Evolutionary conservation across 257 asterid genomes (phyloP), one percentile per base, ranked within the genome.

Genomic region (Plantago ovata): DNA sequence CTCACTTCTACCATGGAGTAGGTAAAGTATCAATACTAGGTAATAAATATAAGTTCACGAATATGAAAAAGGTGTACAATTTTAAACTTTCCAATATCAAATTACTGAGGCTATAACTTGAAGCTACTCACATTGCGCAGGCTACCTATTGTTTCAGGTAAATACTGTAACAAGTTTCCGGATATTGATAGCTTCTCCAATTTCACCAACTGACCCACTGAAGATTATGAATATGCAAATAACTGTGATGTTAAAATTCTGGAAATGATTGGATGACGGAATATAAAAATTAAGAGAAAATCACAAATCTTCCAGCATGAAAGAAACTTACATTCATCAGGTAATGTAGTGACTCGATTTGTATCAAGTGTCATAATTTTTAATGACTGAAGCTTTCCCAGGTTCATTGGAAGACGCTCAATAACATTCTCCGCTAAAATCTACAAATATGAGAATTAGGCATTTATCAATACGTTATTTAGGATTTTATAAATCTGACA

Each of bases 171-270:
- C 72, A 72, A 54, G 64, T 92, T 92, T 40, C 77, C 79, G 20
- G 95, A 84, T 76, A 88, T 53, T 40, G 98, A 85, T 55, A 92
- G 75, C 78, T 69, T 79, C 85, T 92, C 98, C 72, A 92, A 79
- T 75, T 82, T 92, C 81, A 92, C 97, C 81, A 92, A 69, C 72
- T 92, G 98, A 54, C 98, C 98, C 87, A 92, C 98, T 92, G 81
- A 74, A 79, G 38, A 66, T 14, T 45, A 39, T 6, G 36, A 54
- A 50, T 32, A 46, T n/a, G n/a, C n/a, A n/a, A 53, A 13, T 15
- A 23, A 50, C 28, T 21, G 49, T 48, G 20, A 47, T 41, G 48
- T 65, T 67, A 63, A 64, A 20, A 28, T 28, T 43, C 62, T 22
- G 41, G 41, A 33, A 38, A 55, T 65, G 53, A 46, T 65, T 33